Base-by-base conservation (phyloP, 345 rosid genomes). In the Acer yangbiense region DNA sequence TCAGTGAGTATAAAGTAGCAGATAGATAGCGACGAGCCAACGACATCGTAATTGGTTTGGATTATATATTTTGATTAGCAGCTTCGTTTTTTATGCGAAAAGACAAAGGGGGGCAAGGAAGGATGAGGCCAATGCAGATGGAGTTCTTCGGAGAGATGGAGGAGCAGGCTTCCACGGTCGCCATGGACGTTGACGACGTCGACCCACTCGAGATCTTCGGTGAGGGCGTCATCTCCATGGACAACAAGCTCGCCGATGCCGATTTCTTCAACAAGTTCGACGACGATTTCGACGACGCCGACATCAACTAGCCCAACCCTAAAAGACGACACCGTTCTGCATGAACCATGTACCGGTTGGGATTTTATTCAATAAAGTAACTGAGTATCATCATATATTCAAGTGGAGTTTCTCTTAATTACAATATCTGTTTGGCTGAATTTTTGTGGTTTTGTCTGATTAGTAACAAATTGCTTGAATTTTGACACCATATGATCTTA, bases 181-280 rank as follows among this genome's bases (percentile, higher is more conserved):
- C 96, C 39, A 95, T 95, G 98, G 98, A 93, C 73, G 94, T 93
- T 0, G 98, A 93, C 65, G 98, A 93, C 71, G 89, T 90, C 8
- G 97, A 93, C 64, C 86, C 94, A 12, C 86, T 88, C 72, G 96
- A 91, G 84, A 84, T 90, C 1, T 82, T 89, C 64, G 87, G 88
- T 32, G 97, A 93, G 73, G 93, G 96, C 69, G 78, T 85, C 68
- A 78, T 90, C 81, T 65, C 85, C 62, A 71, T 80, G 50, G 97
- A 92, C 72, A 88, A 77, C 89, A 93, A 91, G 83, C 92, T 90
- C 75, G 87, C 87, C 72, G 96, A 95, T 68, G 89, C 96, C 57
- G 94, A 95, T 80, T 95, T 95, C 93, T 93, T 93, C 93, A 95
- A 95, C 82, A 82, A 69, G 43, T 93, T 95, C 86, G 85, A 88